Base-by-base conservation (phyloP, 148 eudicot species). In the Mesembryanthemum crystallinum region DNA sequence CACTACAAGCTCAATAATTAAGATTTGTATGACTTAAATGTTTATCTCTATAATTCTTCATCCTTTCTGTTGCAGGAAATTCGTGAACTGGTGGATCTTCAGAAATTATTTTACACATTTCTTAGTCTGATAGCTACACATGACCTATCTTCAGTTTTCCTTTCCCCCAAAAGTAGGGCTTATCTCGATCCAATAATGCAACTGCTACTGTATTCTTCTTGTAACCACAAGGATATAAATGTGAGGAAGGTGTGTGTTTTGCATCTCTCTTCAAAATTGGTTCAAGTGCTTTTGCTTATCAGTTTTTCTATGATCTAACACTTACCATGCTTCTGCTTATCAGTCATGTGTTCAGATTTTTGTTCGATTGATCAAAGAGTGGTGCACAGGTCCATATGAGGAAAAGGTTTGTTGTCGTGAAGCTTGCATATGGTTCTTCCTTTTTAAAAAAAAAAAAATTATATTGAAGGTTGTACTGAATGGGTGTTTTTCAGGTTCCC, bases 321-420 rank as follows among this genome's bases (percentile, higher is more conserved):
- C n/a, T 59, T 25, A 49, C 27, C 51, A 54, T 55, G 18, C 55
- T 68, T 68, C 75, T 71, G 39, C 68, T n/a, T 12, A 62, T 65
- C 70, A 95, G 99, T 83, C 90, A 59, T 95, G 99, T 81, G 98
- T 95, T 43, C 99, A 95, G 78, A 89, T 91, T 71, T 92, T 91
- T 83, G 85, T 85, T 77, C 88, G 88, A 75, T 86, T 95, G 62
- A 89, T 95, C 64, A 91, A 92, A 84, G 98, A 95, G 83, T 95
- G 99, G 99, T 85, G 97, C 73, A 52, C 82, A 64, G 88, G 83
- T 78, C 84, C 89, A 28, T 73, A 77, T 67, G 96, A 88, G 86
- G 99, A 95, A 58, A 91, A 90, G 97, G 99, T 95, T 76, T 64
- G 71, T 76, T 64, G 55, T 49, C 35, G 39, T 74, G 55, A 23